Conservation (phyloP, 805 yeast genomes). For the Lipomyces sp. region DNA sequence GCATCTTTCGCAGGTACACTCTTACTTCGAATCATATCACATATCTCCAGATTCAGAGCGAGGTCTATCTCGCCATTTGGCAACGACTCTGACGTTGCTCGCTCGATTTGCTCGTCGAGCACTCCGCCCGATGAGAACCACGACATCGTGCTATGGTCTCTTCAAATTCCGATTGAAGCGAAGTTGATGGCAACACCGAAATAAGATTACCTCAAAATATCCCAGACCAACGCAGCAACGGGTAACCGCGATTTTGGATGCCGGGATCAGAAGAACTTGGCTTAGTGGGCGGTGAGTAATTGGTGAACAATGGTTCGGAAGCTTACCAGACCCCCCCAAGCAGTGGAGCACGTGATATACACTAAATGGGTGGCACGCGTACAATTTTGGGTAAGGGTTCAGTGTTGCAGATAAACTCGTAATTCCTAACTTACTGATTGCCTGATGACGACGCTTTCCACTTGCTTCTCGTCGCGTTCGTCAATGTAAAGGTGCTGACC, state of each 20-base stretch:
- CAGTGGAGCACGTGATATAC: too few species aligned
- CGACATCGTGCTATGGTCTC: constrained; percentile 47
- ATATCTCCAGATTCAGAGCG: constrained; percentile 75
- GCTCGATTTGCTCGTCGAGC: constrained; percentile 51
- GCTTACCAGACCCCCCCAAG: too few species aligned
- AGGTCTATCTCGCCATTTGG: constrained; percentile 88
- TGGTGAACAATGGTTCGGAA: too few species aligned
- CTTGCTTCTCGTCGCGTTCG: too few species aligned
- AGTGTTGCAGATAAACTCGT: too few species aligned
- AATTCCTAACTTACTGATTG: too few species aligned
- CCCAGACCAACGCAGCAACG: neutral
- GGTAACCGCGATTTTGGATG: neutral
- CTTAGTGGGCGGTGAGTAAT: too few species aligned
- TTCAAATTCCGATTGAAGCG: neutral
- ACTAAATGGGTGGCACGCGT: too few species aligned
- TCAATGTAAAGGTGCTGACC: too few species aligned
- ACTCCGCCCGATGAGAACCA: constrained; percentile 34
- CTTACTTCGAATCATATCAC: constrained; percentile 84
- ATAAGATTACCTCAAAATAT: neutral
- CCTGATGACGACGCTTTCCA: too few species aligned
- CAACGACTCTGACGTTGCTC: constrained; percentile 85
- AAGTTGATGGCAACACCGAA: neutral
- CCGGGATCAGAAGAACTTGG: neutral
- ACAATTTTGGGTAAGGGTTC: too few species aligned
- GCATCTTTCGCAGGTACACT: constrained; percentile 78